Conservation (phyloP, 2,329 filamentous ascomycete genomes). For the Pseudocercospora macadamiae region DNA sequence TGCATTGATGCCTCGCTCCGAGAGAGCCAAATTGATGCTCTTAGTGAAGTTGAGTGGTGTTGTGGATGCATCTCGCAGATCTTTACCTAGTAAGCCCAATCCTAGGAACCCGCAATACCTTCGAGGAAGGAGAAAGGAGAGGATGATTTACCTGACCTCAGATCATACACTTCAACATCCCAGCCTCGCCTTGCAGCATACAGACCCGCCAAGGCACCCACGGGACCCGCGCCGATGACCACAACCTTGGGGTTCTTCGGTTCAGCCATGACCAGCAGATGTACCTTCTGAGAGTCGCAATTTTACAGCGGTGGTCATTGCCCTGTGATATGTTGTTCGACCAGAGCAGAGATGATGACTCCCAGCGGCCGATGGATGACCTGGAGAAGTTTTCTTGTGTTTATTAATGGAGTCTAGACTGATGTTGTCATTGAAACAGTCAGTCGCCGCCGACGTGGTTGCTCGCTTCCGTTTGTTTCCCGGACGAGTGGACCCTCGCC, state of each 20-base stretch:
- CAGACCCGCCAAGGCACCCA: slow-evolving; percentile 86
- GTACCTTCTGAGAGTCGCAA: slow-evolving; percentile 19
- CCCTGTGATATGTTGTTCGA: not conserved
- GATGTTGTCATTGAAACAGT: slow-evolving; percentile 13
- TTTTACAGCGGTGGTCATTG: slow-evolving; percentile 20
- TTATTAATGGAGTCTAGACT: slow-evolving; percentile 7
- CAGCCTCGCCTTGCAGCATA: slow-evolving; percentile 89
- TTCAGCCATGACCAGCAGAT: slow-evolving; percentile 22
- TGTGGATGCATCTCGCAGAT: slow-evolving; percentile 81
- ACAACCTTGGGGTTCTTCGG: slow-evolving; percentile 47
- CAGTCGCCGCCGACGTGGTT: not conserved
- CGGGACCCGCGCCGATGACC: slow-evolving; percentile 88
- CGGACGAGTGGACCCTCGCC: not conserved
- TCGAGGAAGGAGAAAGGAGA: not conserved
- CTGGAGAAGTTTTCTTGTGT: slow-evolving; percentile 1
- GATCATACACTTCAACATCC: slow-evolving; percentile 90
- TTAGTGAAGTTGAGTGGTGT: slow-evolving; percentile 92
- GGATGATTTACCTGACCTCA: slow-evolving; percentile 74
- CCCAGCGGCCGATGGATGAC: not conserved
- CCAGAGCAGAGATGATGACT: slow-evolving; percentile 10
- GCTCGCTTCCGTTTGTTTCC: not conserved
- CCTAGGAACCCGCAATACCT: not conserved
- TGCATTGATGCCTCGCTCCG: slow-evolving; percentile 89
- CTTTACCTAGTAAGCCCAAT: slow-evolving; percentile 51
- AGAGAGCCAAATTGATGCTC: slow-evolving; percentile 96